Evolutionary conservation across 169 alveolate species (phyloP), one percentile per base, ranked within the genome.

Genomic region (Eimeria zaria): DNA sequence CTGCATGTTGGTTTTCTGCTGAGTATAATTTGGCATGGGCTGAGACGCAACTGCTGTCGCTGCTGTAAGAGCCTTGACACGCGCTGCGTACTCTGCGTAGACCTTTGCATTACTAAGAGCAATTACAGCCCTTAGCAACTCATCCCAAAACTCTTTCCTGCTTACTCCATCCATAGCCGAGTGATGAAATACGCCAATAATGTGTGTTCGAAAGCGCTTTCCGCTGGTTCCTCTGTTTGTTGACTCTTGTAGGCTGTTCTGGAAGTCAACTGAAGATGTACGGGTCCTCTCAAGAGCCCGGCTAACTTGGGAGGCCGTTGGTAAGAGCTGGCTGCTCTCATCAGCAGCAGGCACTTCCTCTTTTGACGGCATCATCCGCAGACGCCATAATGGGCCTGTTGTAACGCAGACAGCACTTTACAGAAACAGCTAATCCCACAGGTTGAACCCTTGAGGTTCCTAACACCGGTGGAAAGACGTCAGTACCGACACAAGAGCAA

Each of bases 61-160:
- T 64, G 83, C 95, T 44, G 95, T 67, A 33, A 67, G 95, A n/a
- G 92, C 92, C 76, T 84, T 84, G 78, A 84, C 80, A 39, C 58
- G 78, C 8, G 80, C 11, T 4, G 92, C 92, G 39, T 84, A 84
- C 48, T 84, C 92, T 20, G 92, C 92, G 39, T 84, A 84, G 12
- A 24, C 58, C 36, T 84, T 60, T 24, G 80, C 53, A 69, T 93
- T 93, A 7, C 89, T 55, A 16, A 93, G 41, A 22, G 46, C 41
- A 33, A 67, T 71, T 33, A 93, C 71, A 33, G 67, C 71, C 46
- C 88, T 33, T 11, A 74, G 48, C 9, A 93, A 55, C 62, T 97
- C 98, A 22, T 96, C 96, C 98, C 98, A 97, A 69, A 97, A 97
- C 36, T 97, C 84, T 76, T 97, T 97, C 36, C 98, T 91, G 85